Evolutionary conservation across 2,329 filamentous ascomycete genomes (phyloP).

Genomic region (Dendryphion nanum): DNA sequence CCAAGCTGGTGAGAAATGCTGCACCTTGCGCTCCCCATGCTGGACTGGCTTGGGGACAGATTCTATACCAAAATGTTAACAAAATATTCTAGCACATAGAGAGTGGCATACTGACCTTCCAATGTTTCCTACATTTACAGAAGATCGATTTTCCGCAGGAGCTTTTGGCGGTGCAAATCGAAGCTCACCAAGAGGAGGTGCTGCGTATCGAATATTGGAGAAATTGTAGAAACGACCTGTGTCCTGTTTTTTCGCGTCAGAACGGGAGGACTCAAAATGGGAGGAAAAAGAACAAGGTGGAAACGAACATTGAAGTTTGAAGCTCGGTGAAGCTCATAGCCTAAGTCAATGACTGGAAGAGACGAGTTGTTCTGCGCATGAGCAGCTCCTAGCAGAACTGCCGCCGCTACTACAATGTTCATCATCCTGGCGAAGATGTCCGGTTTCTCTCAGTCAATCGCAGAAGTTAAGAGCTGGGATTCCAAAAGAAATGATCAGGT

Average conservation of each 20-base stretch:
- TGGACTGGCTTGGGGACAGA: slow-evolving; percentile 39
- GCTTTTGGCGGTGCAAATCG: slow-evolving; percentile 50
- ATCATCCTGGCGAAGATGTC: no score
- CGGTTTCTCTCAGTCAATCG: no score
- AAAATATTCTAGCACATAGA: slow-evolving; percentile 46
- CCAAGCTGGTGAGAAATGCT: slow-evolving; percentile 32
- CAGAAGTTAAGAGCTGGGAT: no score
- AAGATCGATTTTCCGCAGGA: slow-evolving; percentile 43
- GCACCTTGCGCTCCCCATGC: slow-evolving; percentile 43
- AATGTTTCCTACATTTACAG: slow-evolving; percentile 46
- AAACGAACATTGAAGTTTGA: slow-evolving; percentile 45
- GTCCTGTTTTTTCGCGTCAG: no score
- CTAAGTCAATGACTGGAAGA: slow-evolving; percentile 52
- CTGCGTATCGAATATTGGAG: slow-evolving; percentile 57
- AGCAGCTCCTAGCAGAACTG: slow-evolving; percentile 18
- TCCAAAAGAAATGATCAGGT: no score
- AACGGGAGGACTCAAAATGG: no score
- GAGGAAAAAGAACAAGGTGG: no score
- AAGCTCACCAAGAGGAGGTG: slow-evolving; percentile 51
- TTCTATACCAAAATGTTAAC: slow-evolving; percentile 14
- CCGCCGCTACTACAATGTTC: no score
- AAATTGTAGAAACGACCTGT: slow-evolving; percentile 53
- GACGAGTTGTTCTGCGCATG: slow-evolving; percentile 23
- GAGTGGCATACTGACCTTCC: slow-evolving; percentile 20
- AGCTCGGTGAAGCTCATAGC: slow-evolving; percentile 53